A percentile compares a stretch with the other conserved stretches of the same genome.
These are phyloP conservation scores for Cochlearia excelsa DNA, from an alignment of 345 rosid species.

Conservation along the genomic window DNA sequence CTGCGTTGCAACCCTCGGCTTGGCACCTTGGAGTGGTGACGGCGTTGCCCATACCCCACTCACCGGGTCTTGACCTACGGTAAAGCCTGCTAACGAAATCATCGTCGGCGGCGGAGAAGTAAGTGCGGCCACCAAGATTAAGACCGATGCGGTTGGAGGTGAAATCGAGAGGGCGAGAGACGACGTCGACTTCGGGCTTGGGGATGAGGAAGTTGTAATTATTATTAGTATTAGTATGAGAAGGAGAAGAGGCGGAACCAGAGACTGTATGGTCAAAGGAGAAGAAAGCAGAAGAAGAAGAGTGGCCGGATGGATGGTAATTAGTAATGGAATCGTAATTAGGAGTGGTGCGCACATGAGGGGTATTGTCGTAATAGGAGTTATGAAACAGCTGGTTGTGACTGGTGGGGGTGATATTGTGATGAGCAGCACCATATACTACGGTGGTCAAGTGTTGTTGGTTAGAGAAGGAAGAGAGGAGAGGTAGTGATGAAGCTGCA, in stretches of 20 bases:
- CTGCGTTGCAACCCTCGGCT: constrained; percentile 96
- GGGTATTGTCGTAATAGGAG: constrained; percentile 41
- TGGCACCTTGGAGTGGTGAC: constrained; percentile 66
- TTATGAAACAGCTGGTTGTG: constrained; percentile 37
- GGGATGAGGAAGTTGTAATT: constrained; percentile 49
- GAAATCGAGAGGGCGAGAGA: constrained; percentile 45
- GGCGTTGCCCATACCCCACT: constrained; percentile 45
- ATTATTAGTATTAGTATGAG: constrained; percentile 48
- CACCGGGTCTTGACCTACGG: constrained; percentile 70
- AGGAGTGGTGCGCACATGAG: constrained; percentile 35
- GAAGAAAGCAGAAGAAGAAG: constrained; percentile 22
- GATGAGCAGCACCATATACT: constrained; percentile 4
- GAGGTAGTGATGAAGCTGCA: constrained; percentile 31
- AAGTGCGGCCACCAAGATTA: constrained; percentile 86
- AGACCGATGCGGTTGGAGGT: constrained; percentile 69
- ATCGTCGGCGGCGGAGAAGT: constrained; percentile 85
- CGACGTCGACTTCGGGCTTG: constrained; percentile 57
- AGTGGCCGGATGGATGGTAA: constrained; percentile 29
- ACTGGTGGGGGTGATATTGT: constrained; percentile 1
- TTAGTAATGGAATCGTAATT: constrained; percentile 38
- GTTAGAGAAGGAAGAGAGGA: constrained; percentile 32
- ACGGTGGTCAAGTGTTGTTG: constrained; percentile 17
- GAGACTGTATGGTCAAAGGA: constrained; percentile 37
- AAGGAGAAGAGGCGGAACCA: too few species aligned
- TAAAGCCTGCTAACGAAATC: constrained; percentile 85